Evolutionary conservation across 2,329 filamentous ascomycete genomes (phyloP).

Genomic region (Juglanconis juglandina): DNA sequence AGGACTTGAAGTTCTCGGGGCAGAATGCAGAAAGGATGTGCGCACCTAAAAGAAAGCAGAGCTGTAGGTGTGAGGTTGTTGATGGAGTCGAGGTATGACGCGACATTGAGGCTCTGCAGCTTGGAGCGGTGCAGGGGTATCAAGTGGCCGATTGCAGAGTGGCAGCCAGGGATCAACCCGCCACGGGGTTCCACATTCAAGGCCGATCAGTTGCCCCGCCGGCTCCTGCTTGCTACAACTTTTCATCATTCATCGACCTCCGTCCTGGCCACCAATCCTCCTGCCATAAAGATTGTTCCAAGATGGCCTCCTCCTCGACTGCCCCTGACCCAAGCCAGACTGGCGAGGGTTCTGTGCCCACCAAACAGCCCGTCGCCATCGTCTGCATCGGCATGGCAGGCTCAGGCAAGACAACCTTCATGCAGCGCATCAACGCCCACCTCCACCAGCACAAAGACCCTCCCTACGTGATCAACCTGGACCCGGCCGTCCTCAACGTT

Average conservation of each 20-base stretch:
- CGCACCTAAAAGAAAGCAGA: neutral
- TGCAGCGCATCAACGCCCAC: slow-evolving; percentile 95
- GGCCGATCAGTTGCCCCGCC: neutral
- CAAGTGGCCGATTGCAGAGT: neutral
- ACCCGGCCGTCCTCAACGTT: slow-evolving; percentile 88
- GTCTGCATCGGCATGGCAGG: slow-evolving; percentile 98
- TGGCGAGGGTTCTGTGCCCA: neutral
- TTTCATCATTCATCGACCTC: neutral
- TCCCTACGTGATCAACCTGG: slow-evolving; percentile 95
- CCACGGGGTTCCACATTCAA: neutral
- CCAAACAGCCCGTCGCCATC: slow-evolving; percentile 64
- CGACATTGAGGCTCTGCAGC: neutral
- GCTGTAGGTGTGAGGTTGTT: neutral
- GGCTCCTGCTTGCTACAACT: neutral
- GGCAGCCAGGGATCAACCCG: neutral
- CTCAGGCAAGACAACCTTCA: slow-evolving; percentile 99
- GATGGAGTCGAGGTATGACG: neutral
- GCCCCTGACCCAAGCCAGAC: slow-evolving; percentile 16
- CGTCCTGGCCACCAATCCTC: neutral
- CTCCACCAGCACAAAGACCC: slow-evolving; percentile 76
- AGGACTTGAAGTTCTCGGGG: neutral
- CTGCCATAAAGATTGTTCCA: neutral
- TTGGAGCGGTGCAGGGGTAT: neutral
- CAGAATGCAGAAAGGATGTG: neutral
- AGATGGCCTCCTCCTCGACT: slow-evolving; percentile 21